Evolutionary conservation across 371 early-diverging fungal species (phyloP).

Genomic region (Mucor irregularis): DNA sequence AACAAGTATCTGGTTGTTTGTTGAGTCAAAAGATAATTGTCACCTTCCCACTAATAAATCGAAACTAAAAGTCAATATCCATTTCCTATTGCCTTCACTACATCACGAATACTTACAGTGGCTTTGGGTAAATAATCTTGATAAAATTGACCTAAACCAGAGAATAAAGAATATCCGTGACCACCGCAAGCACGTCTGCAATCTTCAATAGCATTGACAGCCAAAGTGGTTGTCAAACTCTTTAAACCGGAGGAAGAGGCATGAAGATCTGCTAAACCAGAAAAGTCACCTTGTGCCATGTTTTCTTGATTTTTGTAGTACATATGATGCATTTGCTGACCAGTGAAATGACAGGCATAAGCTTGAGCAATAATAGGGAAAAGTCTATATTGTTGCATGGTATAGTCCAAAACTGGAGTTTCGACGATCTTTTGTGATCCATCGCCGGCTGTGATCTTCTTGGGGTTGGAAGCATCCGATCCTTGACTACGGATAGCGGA

Average conservation of each 20-base stretch:
- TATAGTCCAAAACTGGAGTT: constrained; percentile 79
- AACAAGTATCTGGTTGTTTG: constrained; percentile 76
- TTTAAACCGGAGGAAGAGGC: constrained; percentile 87
- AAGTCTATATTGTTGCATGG: constrained; percentile 77
- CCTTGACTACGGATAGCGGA: constrained; percentile 84
- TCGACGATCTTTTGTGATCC: constrained; percentile 47
- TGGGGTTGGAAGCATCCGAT: constrained; percentile 57
- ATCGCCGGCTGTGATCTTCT: constrained; percentile 30
- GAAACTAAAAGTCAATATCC: neutral
- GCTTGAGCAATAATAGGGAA: constrained; percentile 80
- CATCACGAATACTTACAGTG: constrained; percentile 42
- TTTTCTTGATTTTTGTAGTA: constrained; percentile 67
- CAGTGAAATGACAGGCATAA: constrained; percentile 78
- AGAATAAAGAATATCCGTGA: constrained; percentile 81
- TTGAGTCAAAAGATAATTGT: constrained; percentile 80
- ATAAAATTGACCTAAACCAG: constrained; percentile 75
- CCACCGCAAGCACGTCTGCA: constrained; percentile 87
- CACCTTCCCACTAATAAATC: constrained; percentile 72
- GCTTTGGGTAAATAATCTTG: constrained; percentile 75
- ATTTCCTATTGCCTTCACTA: neutral
- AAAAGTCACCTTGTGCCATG: constrained; percentile 73
- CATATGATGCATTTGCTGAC: constrained; percentile 67
- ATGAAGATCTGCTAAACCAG: constrained; percentile 76
- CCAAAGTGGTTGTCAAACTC: constrained; percentile 74
- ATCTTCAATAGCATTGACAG: constrained; percentile 75